These are phyloP conservation scores for Penicillium sp. DNA, from an alignment of 2,329 filamentous ascomycete genomes.

Conservation along the genomic window DNA sequence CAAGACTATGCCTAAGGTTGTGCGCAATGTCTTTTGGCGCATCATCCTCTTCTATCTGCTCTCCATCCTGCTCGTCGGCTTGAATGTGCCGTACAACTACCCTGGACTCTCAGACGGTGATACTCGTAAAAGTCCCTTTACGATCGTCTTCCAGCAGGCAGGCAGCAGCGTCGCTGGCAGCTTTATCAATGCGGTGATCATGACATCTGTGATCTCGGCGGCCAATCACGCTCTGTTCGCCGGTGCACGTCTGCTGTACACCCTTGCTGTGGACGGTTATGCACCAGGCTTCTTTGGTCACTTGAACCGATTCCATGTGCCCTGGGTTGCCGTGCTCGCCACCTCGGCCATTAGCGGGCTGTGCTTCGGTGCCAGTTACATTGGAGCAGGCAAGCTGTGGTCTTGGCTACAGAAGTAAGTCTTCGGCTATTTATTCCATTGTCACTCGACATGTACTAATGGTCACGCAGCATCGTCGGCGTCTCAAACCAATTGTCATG, in stretches of 20 bases:
- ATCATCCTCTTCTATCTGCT: slow-evolving; percentile 61
- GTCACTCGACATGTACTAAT: background rate
- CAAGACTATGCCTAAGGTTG: slow-evolving; percentile 64
- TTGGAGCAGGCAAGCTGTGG: slow-evolving; percentile 68
- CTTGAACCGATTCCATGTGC: slow-evolving; percentile 56
- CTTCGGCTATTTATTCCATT: background rate
- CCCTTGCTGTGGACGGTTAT: slow-evolving; percentile 58
- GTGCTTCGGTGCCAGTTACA: slow-evolving; percentile 68
- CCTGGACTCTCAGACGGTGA: slow-evolving; percentile 48
- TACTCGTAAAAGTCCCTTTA: slow-evolving; percentile 59
- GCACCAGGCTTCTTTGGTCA: slow-evolving; percentile 61
- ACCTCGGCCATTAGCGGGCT: slow-evolving; percentile 61
- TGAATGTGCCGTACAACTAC: slow-evolving; percentile 63
- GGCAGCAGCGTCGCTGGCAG: slow-evolving; percentile 60
- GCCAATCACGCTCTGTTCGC: slow-evolving; percentile 65
- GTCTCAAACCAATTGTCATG: slow-evolving; percentile 71
- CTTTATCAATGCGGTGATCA: slow-evolving; percentile 66
- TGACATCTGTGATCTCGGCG: slow-evolving; percentile 63
- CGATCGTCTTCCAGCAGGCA: slow-evolving; percentile 64
- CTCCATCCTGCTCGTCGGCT: slow-evolving; percentile 59
- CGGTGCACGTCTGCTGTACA: slow-evolving; percentile 61
- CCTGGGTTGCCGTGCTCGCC: slow-evolving; percentile 59
- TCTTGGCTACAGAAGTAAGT: slow-evolving; percentile 67
- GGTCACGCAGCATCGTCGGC: slow-evolving; percentile 58
- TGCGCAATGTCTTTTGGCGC: slow-evolving; percentile 69